Evolutionary conservation across 805 yeast species (phyloP), one percentile per base, ranked within the genome.

Genomic region (Candida qinlingensis): DNA sequence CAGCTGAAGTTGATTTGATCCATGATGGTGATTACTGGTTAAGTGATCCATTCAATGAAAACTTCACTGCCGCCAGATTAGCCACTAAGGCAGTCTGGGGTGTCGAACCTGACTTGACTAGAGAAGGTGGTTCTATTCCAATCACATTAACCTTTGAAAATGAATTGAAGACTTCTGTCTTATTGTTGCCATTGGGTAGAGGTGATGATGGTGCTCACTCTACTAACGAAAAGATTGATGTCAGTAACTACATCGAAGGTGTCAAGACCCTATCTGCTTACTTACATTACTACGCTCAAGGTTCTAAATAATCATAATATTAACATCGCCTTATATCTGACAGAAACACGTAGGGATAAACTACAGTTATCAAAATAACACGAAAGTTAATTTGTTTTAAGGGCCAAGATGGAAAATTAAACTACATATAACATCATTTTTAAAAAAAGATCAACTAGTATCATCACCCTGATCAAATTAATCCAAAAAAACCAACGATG

Each of bases 121-220:
- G 99, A 74, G 99, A 94, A 73, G 99, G 99, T 62, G 99, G 99
- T 37, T 91, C 97, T 4, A 94, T 94, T 64, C 99, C 99, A 55
- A 91, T 94, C 67, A 92, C 99, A 26, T 71, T 94, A 57, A 85
- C 96, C 35, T 94, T 94, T 71, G 97, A 94, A 74, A 77, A 90
- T 61, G 83, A 81, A 65, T 77, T 94, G 62, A 83, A 87, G 60
- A 87, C 95, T 27, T 83, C 83, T 54, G 98, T 91, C 34, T 75
- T 94, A 54, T 75, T 94, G 62, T 79, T 94, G 60, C 99, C 99
- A 54, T 87, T 94, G 86, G 99, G 99, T 56, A 85, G 95, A 72
- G 99, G 99, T 58, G 97, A 94, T 67, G 99, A 94, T 64, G 99
- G 99, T 60, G 99, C 99, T 42, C 99, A 94, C 69, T 89, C 97